Evolutionary conservation across 768 basidiomycete genomes (phyloP), one percentile per base, ranked within the genome.

Genomic region (Termitomyces sp.): DNA sequence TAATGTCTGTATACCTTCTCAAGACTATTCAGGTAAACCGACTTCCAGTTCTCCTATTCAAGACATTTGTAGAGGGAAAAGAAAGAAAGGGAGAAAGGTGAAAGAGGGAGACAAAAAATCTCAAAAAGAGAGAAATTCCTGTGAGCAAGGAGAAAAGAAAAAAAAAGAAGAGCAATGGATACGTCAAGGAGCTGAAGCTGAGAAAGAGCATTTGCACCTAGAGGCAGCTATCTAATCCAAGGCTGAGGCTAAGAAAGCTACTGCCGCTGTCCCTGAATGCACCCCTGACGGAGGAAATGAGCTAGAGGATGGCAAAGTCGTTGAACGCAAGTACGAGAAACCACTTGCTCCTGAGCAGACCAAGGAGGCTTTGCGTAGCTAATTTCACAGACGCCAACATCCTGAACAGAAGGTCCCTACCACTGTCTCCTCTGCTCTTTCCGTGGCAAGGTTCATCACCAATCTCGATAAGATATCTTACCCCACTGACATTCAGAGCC

Each of bases 381-480:
- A 86, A 93, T 63, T 81, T 93, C 42, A 76, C 82, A 10, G 73
- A 70, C 12, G 73, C 86, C 9, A 79, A 75, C 64, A 75, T 68
- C 57, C 66, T 74, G 41, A 66, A 65, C 28, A 47, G 5, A 31
- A 31, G 35, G 66, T 76, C 46, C 66, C 79, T 19, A 69, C 75
- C 7, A 68, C 82, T 43, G 78, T 81, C 54, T 82, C 81, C 47
- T 87, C 85, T 50, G 84, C 87, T 0, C 75, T 98, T 44, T 83
- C 85, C 14, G 87, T 91, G 10, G 96, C 96, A 37, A 83, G 86
- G 51, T 82, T 84, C 60, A 96, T 99, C 61, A 85, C 89, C 50
- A 88, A 96, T 70, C 81, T 98, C 47, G 77, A 78, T 33, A 73
- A 81, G 46, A 79, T 98, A 41, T 72, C 80, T 23, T 98, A 98